These are phyloP conservation scores for Ziziphus jujuba DNA, from an alignment of 306 rosid species.

Conservation along the genomic window DNA sequence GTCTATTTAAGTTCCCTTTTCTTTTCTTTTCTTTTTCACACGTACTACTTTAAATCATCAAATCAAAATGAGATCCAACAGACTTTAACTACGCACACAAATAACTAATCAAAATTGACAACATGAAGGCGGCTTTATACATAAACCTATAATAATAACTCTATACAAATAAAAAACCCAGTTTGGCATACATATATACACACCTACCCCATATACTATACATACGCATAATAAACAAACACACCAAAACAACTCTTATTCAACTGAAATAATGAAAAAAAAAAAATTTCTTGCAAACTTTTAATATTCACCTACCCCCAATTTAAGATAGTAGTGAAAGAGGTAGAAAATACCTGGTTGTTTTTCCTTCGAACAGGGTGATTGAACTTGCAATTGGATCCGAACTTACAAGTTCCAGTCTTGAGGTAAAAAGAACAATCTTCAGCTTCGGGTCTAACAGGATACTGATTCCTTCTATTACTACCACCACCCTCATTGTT, in stretches of 20 bases:
- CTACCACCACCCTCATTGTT: slow-evolving; percentile 16
- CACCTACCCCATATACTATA: not conserved
- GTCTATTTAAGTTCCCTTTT: too few relatives aligned
- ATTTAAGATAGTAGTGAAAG: not conserved
- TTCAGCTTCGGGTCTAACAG: slow-evolving; percentile 90
- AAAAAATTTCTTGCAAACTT: not conserved
- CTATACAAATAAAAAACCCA: too few relatives aligned
- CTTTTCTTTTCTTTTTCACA: too few relatives aligned
- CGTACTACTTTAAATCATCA: too few relatives aligned
- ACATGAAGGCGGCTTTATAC: too few relatives aligned
- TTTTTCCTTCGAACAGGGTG: slow-evolving; percentile 68
- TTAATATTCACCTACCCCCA: not conserved
- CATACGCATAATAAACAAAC: slow-evolving; percentile 2
- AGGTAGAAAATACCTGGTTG: slow-evolving; percentile 44
- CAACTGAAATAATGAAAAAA: not conserved
- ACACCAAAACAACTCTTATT: not conserved
- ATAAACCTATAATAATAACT: too few relatives aligned
- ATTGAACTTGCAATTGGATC: slow-evolving; percentile 83
- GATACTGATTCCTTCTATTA: slow-evolving; percentile 45
- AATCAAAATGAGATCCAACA: too few relatives aligned
- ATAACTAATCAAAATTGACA: too few relatives aligned
- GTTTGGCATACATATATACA: not conserved
- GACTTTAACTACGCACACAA: too few relatives aligned
- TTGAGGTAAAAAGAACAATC: slow-evolving; percentile 83
- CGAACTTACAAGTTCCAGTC: slow-evolving; percentile 89